Base-by-base conservation (phyloP, 805 yeast genomes). In the Hanseniaspora nectarophila region DNA sequence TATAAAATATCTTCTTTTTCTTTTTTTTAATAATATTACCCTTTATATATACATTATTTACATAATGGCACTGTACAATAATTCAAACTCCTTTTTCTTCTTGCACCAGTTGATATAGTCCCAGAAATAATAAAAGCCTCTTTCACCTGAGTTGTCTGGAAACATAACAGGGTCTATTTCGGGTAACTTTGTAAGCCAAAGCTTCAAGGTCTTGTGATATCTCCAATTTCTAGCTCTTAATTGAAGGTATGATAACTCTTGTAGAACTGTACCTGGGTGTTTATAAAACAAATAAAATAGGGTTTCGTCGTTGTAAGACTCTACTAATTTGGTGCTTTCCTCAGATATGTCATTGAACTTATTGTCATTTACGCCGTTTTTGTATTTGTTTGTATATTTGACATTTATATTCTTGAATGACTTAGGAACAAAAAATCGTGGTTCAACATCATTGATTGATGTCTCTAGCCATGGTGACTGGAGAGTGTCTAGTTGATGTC, bases 381-480 rank as follows among this genome's bases (percentile, higher is more conserved):
- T 55, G 26, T 65, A 65, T 24, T 62, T 59, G 42, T 67, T 60
- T 7, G 51, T 47, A 15, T 28, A 47, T 28, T 47, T 47, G 7
- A 47, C 51, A 28, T 47, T 39, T 15, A 66, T 66, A 44, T 65
- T 63, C 32, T 56, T 72, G 67, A 71, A 81, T 2, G 73, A 75
- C 16, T 70, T 67, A 2, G 96, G 96, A 40, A 80, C 70, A 43
- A 67, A 70, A 65, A 78, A 89, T 54, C 75, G 73, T 4, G 98
- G 98, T 59, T 87, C 95, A 16, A 90, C 95, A 57, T 85, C 89
- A 51, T 89, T 81, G 60, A 94, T 74, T 8, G 92, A 78, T 0
- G 96, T 85, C 62, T 92, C 97, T 37, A 84, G 74, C 97, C 98
- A 90, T 12, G 98, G 98, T 2, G 95, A 84, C 23, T 94, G 82